These are phyloP conservation scores for Aspergillus saccharolyticus DNA, from an alignment of 495 filamentous ascomycete genomes.

Conservation along the genomic window DNA sequence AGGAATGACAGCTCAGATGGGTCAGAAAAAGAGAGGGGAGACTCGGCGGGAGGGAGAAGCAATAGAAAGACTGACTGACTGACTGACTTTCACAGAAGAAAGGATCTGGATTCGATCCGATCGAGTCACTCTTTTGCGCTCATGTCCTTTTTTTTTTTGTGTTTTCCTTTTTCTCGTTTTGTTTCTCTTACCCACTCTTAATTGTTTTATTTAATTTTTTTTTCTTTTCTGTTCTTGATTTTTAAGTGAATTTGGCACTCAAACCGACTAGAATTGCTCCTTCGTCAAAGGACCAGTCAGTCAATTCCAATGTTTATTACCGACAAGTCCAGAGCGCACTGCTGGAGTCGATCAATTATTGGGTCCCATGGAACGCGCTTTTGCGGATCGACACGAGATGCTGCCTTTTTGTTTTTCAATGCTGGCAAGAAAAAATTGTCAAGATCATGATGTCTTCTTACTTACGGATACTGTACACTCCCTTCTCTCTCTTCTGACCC, in stretches of 20 bases:
- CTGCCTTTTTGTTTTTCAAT: neutral
- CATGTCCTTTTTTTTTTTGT: constrained; percentile 3
- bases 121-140: constrained; percentile 10
- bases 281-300: neutral
- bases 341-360: constrained; percentile 10
- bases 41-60: constrained; percentile 4
- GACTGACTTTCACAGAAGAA: constrained; percentile 6
- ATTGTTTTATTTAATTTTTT: constrained; percentile 1
- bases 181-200: neutral
- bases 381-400: constrained; percentile 14
- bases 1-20: neutral
- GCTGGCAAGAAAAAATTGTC: neutral
- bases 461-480: neutral
- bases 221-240: constrained; percentile 1
- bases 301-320: neutral
- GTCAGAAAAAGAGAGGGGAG: constrained; percentile 8
- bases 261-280: neutral
- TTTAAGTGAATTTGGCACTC: constrained; percentile 3
- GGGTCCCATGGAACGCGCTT: constrained; percentile 8
- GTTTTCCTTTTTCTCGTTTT: constrained; percentile 4
- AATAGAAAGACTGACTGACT: constrained; percentile 14
- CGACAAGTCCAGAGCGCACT: neutral
- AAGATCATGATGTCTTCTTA: neutral
- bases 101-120: constrained; percentile 30
- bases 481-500: neutral